Conservation (phyloP, 192 early-diverging fungal species). For the Backusella circina region DNA sequence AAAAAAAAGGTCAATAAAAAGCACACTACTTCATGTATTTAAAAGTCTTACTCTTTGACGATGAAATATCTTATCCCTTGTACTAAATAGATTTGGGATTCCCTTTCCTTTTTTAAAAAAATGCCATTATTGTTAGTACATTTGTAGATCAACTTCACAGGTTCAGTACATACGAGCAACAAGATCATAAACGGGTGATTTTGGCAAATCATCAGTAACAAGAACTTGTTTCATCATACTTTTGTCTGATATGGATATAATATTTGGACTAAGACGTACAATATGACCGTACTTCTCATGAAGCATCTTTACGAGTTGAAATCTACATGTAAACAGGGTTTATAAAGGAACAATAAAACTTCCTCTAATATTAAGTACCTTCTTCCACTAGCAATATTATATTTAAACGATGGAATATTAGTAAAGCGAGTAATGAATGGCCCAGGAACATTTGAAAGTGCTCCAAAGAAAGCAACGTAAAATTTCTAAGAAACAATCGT, state of each 20-base stretch:
- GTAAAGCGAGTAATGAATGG: slow-evolving; percentile 18
- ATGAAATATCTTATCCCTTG: slow-evolving; percentile 35
- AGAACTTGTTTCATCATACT: slow-evolving; percentile 38
- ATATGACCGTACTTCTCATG: slow-evolving; percentile 41
- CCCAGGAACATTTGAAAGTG: slow-evolving; percentile 21
- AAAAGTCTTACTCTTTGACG: slow-evolving; percentile 23
- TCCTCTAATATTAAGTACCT: not conserved
- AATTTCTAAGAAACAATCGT: slow-evolving; percentile 14
- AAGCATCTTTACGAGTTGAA: not conserved
- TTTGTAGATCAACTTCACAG: not conserved
- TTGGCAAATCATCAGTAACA: slow-evolving; percentile 18
- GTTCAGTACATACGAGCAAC: not conserved
- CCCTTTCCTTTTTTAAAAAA: slow-evolving; percentile 2
- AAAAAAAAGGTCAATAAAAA: not conserved
- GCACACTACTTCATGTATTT: not conserved
- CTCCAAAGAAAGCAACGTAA: slow-evolving; percentile 22
- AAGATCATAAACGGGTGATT: not conserved
- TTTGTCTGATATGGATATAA: slow-evolving; percentile 39
- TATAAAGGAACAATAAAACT: not conserved
- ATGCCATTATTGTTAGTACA: not conserved
- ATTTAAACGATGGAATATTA: not conserved
- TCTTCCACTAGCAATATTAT: slow-evolving; percentile 12
- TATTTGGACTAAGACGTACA: slow-evolving; percentile 32
- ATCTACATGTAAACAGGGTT: not conserved
- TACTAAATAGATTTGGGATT: slow-evolving; percentile 26